Conservation (phyloP, 2,329 filamentous ascomycete species). For the Ceratocystis variospora region DNA sequence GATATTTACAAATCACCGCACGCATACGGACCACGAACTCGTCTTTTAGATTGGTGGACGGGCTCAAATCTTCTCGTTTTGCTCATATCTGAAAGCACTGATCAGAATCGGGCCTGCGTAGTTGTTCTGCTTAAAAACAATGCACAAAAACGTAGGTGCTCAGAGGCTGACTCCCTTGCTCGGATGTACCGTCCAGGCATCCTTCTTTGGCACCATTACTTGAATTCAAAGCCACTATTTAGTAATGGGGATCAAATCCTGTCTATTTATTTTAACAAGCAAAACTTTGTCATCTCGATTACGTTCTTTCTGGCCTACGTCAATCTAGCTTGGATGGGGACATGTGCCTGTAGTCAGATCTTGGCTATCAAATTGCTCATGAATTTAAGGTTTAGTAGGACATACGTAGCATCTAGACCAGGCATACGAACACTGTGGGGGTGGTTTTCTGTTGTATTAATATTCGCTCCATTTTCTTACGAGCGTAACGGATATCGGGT, state of each 20-base stretch:
- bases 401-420: not conserved
- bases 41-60: not conserved
- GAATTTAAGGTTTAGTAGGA: not conserved
- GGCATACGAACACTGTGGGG: not conserved
- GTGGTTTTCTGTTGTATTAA: no score
- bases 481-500: not conserved
- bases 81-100: not conserved
- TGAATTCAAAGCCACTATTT: not conserved
- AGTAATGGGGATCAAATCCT: not conserved
- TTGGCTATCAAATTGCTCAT: not conserved
- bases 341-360: not conserved
- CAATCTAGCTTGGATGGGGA: no score
- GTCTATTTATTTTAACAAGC: not conserved
- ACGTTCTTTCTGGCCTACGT: not conserved
- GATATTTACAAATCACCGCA: not conserved
- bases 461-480: not conserved
- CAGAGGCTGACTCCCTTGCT: not conserved
- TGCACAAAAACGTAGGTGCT: not conserved
- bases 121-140: not conserved
- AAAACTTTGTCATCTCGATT: not conserved
- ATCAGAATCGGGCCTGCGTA: not conserved
- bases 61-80: not conserved
- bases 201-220: not conserved
- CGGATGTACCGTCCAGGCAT: not conserved
- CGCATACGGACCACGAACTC: not conserved